Evolutionary conservation across 176 grass and related monocot genomes (phyloP), one percentile per base, ranked within the genome.

Genomic region (Musa schizocarpa): DNA sequence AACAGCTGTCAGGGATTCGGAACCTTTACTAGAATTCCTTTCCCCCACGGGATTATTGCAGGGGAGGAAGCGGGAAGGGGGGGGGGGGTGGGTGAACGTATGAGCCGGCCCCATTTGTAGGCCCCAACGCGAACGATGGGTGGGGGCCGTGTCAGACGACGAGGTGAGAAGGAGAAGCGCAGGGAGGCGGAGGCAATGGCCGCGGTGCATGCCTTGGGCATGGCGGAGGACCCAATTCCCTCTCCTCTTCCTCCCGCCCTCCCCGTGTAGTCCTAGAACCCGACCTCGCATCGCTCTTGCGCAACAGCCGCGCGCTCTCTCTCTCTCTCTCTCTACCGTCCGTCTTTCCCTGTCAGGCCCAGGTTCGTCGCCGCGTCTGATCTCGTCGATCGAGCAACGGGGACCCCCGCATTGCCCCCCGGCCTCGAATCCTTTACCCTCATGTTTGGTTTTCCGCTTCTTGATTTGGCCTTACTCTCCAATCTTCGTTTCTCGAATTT

Each of bases 101-200:
- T 13, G 65, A 68, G 65, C 21, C 6, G 29, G 34, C 8, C 66
- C 68, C 77, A 91, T 91, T 85, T 88, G 83, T 71, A 85, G 29
- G 62, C 62, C 82, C 82, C 77, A 77, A 77, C 80, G 69, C 65
- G 76, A 66, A 71, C 85, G 80, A 80, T 73, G 79, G 80, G 75
- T 83, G 81, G 71, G 69, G 72, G 75, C 51, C 73, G 74, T 87
- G 77, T 80, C 82, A 76, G 71, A 67, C 71, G 84, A 10, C 8
- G 48, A 70, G 68, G 1, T 5, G 80, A 57, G 69, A 73, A 68
- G 86, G 86, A 6, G 34, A 43, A 43, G 34, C 4, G 34, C 34
- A 90, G 77, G 81, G 79, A 74, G 72, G 76, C 79, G 79, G 78
- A 82, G 84, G 81, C 73, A 26, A 65, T 34, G 17, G 34, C 34